Base-by-base conservation (phyloP, 768 basidiomycete genomes). In the Pulveroboletus sp. region DNA sequence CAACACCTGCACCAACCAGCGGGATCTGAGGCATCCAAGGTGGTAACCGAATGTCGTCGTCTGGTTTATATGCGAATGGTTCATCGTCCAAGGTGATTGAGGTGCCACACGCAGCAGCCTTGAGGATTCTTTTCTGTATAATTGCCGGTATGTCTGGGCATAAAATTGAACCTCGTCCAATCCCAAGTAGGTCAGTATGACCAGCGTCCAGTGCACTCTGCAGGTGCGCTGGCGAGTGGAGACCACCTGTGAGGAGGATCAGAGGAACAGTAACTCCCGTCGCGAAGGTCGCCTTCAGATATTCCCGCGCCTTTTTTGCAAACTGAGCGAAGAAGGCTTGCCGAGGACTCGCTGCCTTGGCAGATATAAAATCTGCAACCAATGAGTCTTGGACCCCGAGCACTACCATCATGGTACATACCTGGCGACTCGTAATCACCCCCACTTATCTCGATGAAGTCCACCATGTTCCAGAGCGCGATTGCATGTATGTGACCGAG, bases 361-460 rank as follows among this genome's bases (percentile, higher is more conserved):
- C 3, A 14, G 49, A 45, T 66, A 80, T 66, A 46, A 82, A 82
- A 18, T 76, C 81, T 82, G 44, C 6, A 5, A 46, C 1, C 0
- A 17, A 37, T n/a, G 43, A 51, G 50, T 10, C 24, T 26, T 10
- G 21, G 5, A 27, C 8, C 13, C 5, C 24, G 11, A 44, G 15
- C 6, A 32, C 39, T 2, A 17, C 36, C 27, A 5, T 13, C 26
- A 3, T 15, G 32, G 0, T 10, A 58, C 74, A 15, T 57, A 85
- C 90, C 80, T 57, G 87, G 85, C 15, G 75, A 79, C 60, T 91
- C 88, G 57, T 94, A 95, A 62, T 85, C 83, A 0, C 92, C 92
- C 2, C 92, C 92, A 48, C 85, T 89, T 51, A 95, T 79, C 66
- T 95, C 92, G 44, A 95, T 81, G 60, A 92, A 86, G 64, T 95